These are phyloP conservation scores for Clonostachys chloroleuca DNA, from an alignment of 2,329 filamentous ascomycete genomes.

Conservation along the genomic window DNA sequence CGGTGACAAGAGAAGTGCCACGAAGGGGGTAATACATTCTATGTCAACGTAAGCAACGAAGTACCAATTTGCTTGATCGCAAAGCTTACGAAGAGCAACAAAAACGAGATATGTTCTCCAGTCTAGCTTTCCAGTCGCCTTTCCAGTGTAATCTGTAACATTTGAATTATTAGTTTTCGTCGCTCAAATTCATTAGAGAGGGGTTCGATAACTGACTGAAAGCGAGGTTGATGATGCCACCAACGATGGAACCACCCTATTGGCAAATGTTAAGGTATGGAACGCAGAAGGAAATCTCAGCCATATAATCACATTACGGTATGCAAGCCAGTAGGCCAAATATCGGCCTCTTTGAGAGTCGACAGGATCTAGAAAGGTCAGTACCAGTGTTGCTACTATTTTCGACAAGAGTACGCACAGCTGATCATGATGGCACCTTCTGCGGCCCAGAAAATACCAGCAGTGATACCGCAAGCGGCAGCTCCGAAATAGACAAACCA, in stretches of 20 bases:
- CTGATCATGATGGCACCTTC: slow-evolving; percentile 70
- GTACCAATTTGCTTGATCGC: neutral
- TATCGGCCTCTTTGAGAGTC: slow-evolving; percentile 10
- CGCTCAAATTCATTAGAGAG: neutral
- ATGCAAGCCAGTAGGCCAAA: slow-evolving; percentile 35
- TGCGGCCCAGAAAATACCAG: slow-evolving; percentile 72
- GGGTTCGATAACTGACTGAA: slow-evolving; percentile 22
- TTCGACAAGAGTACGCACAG: slow-evolving; percentile 42
- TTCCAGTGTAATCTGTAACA: slow-evolving; percentile 1
- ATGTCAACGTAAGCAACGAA: neutral
- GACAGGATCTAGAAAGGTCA: slow-evolving; percentile 5
- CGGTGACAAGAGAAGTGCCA: slow-evolving; percentile 16
- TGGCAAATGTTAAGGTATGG: neutral
- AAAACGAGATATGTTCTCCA: slow-evolving; percentile 18
- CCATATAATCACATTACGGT: slow-evolving; percentile 8
- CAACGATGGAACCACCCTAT: slow-evolving; percentile 40
- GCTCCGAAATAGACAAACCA: slow-evolving; percentile 68
- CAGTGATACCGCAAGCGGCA: slow-evolving; percentile 64
- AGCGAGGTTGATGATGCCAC: slow-evolving; percentile 38
- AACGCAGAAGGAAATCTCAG: neutral
- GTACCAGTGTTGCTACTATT: too few species aligned
- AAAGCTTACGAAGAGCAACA: slow-evolving; percentile 16
- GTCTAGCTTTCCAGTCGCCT: slow-evolving; percentile 43
- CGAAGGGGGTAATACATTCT: slow-evolving; percentile 7
- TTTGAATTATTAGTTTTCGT: neutral